These are phyloP conservation scores for Paraphaeosphaeria minitans DNA, from an alignment of 2,329 filamentous ascomycete species.

Conservation along the genomic window DNA sequence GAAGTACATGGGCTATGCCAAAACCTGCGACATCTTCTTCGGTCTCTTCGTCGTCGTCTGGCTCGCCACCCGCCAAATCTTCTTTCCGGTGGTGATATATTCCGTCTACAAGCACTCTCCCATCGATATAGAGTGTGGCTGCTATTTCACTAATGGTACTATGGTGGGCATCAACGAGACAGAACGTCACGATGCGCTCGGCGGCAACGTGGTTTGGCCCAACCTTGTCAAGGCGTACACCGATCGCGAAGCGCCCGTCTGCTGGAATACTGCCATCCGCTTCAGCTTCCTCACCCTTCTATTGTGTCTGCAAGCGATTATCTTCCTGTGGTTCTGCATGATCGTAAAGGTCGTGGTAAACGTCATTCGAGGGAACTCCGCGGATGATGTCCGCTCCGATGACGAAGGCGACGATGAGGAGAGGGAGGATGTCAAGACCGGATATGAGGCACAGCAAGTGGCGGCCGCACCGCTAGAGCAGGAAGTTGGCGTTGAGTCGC, in stretches of 20 bases:
- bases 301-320: constrained; percentile 77
- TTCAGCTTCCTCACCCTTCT: constrained; percentile 79
- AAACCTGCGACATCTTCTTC: constrained; percentile 80
- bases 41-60: constrained; percentile 85
- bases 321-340: constrained; percentile 86
- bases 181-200: constrained; percentile 41
- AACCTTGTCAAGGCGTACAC: constrained; percentile 77
- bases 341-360: constrained; percentile 82
- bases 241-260: constrained; percentile 73
- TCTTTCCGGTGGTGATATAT: constrained; percentile 81
- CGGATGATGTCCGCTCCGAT: constrained; percentile 87
- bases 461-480: constrained; percentile 62
- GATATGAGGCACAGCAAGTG: constrained; percentile 33
- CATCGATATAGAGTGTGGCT: constrained; percentile 67
- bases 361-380: constrained; percentile 75
- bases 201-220: constrained; percentile 50
- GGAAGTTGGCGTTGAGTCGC: constrained; percentile 74
- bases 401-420: constrained; percentile 74
- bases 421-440: constrained; percentile 50
- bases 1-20: constrained; percentile 82
- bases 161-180: constrained; percentile 62
- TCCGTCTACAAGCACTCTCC: constrained; percentile 75
- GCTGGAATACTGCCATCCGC: constrained; percentile 76
- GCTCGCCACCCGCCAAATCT: constrained; percentile 80
- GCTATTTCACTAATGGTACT: constrained; percentile 67